Conservation (phyloP, 371 early-diverging fungal species). For the Lichtheimia corymbifera region DNA sequence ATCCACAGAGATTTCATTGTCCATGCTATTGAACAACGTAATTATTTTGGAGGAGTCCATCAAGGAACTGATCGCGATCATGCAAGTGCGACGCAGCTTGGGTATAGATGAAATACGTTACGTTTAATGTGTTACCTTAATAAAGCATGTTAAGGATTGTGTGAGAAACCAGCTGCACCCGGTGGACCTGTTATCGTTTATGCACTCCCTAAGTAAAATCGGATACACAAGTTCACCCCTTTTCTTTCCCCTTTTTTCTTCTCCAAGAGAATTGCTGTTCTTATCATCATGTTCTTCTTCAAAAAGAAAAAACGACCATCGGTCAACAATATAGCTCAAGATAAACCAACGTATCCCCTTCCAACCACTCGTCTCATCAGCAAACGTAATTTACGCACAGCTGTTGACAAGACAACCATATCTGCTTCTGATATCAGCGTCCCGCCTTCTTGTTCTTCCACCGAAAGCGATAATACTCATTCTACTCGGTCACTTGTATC, state of each 20-base stretch:
- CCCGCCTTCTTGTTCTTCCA: too few relatives aligned
- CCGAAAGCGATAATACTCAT: too few relatives aligned
- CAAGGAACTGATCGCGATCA: constrained; percentile 85
- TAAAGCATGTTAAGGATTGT: too few relatives aligned
- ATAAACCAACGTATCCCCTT: neutral
- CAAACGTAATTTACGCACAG: constrained; percentile 9
- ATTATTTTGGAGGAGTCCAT: constrained; percentile 90
- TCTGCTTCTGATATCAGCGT: too few relatives aligned
- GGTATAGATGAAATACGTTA: constrained; percentile 75
- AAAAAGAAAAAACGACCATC: constrained; percentile 9
- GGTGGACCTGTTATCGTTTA: too few relatives aligned
- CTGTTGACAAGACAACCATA: constrained; percentile 13
- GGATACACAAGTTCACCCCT: neutral
- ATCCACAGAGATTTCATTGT: constrained; percentile 60
- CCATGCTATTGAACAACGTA: constrained; percentile 81
- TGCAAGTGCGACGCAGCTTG: constrained; percentile 77
- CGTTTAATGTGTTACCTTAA: neutral
- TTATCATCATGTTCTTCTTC: constrained; percentile 9
- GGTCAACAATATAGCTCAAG: neutral
- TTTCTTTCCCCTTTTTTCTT: constrained; percentile 8
- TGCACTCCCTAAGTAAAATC: neutral
- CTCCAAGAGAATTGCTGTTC: neutral
- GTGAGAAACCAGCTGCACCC: too few relatives aligned
- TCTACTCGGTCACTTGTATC: too few relatives aligned
- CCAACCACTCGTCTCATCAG: constrained; percentile 17